Base-by-base conservation (phyloP, 1,139 yeast genomes). In the Hanseniaspora sp. region DNA sequence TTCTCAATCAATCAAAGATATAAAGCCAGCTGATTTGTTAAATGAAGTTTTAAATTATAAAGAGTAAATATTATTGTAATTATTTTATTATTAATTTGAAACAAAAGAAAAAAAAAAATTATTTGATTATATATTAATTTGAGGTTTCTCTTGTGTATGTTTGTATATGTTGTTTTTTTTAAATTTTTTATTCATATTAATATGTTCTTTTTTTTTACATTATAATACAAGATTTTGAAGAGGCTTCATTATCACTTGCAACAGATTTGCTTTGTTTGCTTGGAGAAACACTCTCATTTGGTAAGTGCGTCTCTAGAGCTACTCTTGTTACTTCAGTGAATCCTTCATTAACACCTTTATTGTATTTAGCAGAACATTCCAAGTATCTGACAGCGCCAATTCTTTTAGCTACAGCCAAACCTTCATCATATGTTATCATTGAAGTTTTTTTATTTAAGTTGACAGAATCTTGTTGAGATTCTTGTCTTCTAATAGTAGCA, bases 271-370 rank as follows among this genome's bases (percentile, higher is more conserved):
- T 8, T 48, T 48, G n/a, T 33, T 33, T 18, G 28, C 34, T 28
- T 46, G 41, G 7, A 9, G 30, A 12, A 44, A 35, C 5, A 29
- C n/a, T 8, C 28, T 46, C 41, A 28, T 23, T 76, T 37, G 76
- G 74, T 55, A 78, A 78, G 31, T 72, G 74, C 18, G 73, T 75
- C 60, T 86, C 83, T 62, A 92, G 75, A 5, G 96, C 97, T 67
- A 95, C 88, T 69, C 97, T 79, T 9, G 96, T 96, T 48, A 96
- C 96, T 69, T 90, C 96, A 1, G 96, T 86, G 67, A 90, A 90
- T 5, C 96, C 96, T 69, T 90, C 97, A 64, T 92, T 88, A 33
- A 90, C 97, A 60, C 97, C 97, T 65, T 95, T 77, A 69, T 87
- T 88, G 67, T 83, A 83, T 71, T 88, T 88, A 12, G 97, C 96